phyloP scores from a whole-genome alignment of 1,139 yeast species.

The Citeromyces hawaiiensis region DNA sequence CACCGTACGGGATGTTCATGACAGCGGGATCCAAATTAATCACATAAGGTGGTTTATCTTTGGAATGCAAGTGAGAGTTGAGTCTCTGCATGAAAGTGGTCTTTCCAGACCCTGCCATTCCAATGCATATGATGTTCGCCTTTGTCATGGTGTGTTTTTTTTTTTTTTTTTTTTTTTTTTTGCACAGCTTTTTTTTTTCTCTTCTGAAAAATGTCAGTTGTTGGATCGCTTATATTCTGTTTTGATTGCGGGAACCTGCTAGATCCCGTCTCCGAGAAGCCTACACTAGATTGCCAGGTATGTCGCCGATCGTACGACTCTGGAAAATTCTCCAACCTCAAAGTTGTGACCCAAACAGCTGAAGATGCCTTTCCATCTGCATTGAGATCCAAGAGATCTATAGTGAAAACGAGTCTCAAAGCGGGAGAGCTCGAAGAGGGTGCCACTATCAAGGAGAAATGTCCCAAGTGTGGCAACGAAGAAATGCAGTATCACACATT shows the following conservation, averaged over 20 bases:
- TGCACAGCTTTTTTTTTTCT: not conserved
- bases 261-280: conserved; percentile 45
- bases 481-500: conserved; percentile 97
- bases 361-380: conserved; percentile 89
- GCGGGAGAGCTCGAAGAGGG: conserved; percentile 82
- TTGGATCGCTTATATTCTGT: conserved; percentile 90
- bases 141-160: not conserved
- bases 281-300: conserved; percentile 46
- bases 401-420: conserved; percentile 74
- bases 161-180: not conserved
- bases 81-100: conserved; percentile 96
- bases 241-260: conserved; percentile 85
- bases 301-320: conserved; percentile 52
- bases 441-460: conserved; percentile 90
- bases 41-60: conserved; percentile 68
- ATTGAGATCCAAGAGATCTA: conserved; percentile 68
- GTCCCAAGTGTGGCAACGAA: conserved; percentile 96
- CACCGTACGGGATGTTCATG: conserved; percentile 78
- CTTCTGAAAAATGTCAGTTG: conserved; percentile 57
- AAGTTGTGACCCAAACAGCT: conserved; percentile 77
- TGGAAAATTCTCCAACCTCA: conserved; percentile 54
- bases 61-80: conserved; percentile 73
- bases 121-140: conserved; percentile 43
- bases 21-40: conserved; percentile 96
- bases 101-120: conserved; percentile 98